These are phyloP conservation scores for Cetradonia linearis DNA, from an alignment of 495 filamentous ascomycete genomes.

Conservation along the genomic window DNA sequence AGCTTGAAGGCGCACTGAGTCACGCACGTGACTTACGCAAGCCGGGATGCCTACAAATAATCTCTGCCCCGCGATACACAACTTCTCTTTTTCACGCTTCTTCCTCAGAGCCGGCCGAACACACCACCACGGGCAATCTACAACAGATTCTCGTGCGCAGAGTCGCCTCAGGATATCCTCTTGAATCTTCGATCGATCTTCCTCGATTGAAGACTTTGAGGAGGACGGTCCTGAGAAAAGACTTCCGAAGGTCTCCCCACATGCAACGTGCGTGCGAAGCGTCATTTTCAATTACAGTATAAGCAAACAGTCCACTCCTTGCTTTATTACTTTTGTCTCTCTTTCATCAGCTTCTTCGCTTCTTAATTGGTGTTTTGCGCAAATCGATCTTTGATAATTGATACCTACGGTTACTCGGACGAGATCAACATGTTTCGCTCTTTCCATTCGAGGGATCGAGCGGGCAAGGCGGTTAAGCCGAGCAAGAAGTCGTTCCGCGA, in stretches of 20 bases:
- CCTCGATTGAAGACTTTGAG: slow-evolving; percentile 21
- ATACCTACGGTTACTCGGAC: slow-evolving; percentile 19
- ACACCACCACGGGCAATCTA: slow-evolving; percentile 25
- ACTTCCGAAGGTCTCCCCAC: slow-evolving; percentile 25
- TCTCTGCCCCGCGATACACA: slow-evolving; percentile 4
- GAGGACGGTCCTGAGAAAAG: slow-evolving; percentile 22
- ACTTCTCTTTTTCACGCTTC: slow-evolving; percentile 24
- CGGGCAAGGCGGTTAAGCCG: slow-evolving; percentile 66
- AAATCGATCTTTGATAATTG: slow-evolving; percentile 15
- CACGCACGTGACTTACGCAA: slow-evolving; percentile 10
- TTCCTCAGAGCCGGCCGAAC: slow-evolving; percentile 22
- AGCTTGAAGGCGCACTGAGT: neutral
- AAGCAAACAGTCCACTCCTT: slow-evolving; percentile 15
- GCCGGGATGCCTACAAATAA: slow-evolving; percentile 11
- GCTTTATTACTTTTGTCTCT: slow-evolving; percentile 27
- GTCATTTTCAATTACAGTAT: slow-evolving; percentile 20
- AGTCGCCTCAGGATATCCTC: slow-evolving; percentile 24
- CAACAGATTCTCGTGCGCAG: slow-evolving; percentile 25
- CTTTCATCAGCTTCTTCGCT: slow-evolving; percentile 27
- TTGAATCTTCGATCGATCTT: slow-evolving; percentile 22
- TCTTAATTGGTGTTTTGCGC: slow-evolving; percentile 22
- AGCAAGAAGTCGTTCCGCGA: slow-evolving; percentile 64
- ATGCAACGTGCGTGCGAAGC: slow-evolving; percentile 27
- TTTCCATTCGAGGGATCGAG: slow-evolving; percentile 63
- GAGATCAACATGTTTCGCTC: slow-evolving; percentile 69